Conservation (phyloP, 805 yeast genomes). For the Teunomyces tritomae region DNA sequence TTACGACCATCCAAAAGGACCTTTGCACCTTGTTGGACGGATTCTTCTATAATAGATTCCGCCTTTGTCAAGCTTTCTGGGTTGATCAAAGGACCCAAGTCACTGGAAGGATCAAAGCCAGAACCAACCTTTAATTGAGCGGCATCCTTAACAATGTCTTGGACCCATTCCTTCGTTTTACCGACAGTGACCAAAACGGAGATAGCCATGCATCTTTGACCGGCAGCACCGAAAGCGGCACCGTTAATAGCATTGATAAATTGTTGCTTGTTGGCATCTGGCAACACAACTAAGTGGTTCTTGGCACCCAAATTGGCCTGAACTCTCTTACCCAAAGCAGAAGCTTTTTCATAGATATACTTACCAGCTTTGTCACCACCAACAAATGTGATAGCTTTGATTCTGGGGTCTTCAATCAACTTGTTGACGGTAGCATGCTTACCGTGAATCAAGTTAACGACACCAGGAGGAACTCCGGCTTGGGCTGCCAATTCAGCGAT, state of each 20-base stretch:
- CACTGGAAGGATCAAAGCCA: constrained; percentile 62
- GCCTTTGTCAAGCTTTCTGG: constrained; percentile 56
- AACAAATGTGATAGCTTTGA: constrained; percentile 75
- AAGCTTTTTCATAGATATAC: constrained; percentile 65
- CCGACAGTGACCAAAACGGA: constrained; percentile 74
- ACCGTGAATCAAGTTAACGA: constrained; percentile 71
- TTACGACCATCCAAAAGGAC: constrained; percentile 64
- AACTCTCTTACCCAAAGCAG: constrained; percentile 68
- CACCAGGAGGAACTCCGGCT: constrained; percentile 78
- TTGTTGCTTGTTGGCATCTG: constrained; percentile 66
- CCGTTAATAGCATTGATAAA: constrained; percentile 66
- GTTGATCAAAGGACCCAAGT: constrained; percentile 72
- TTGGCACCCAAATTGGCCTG: constrained; percentile 80
- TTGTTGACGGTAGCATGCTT: constrained; percentile 70
- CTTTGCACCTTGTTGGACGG: constrained; percentile 59
- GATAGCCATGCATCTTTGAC: constrained; percentile 81
- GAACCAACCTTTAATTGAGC: constrained; percentile 56
- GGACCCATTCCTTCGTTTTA: constrained; percentile 58
- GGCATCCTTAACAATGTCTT: constrained; percentile 59
- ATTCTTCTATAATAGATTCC: constrained; percentile 52
- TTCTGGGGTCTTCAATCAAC: constrained; percentile 66
- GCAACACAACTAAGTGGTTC: constrained; percentile 70
- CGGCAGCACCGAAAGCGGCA: constrained; percentile 83
- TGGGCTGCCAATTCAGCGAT: constrained; percentile 68
- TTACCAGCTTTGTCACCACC: constrained; percentile 79